Conservation (phyloP, 192 early-diverging fungal species). For the Gorgonomyces haynaldii region DNA sequence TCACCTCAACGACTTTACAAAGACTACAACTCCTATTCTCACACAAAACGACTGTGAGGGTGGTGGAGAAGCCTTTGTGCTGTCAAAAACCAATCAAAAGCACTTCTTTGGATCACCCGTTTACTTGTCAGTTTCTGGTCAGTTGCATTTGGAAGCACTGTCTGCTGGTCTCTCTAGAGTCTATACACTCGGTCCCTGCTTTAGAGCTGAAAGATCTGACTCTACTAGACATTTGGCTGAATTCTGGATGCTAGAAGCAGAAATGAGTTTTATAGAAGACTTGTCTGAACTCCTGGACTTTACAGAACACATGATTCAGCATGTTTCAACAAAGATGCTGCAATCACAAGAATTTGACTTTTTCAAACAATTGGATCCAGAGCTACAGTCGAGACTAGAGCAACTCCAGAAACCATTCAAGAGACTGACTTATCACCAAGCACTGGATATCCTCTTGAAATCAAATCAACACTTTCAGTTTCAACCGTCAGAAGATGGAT, state of each 20-base stretch:
- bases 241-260: constrained; percentile 92
- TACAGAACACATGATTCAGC: constrained; percentile 43
- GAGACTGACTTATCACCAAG: constrained; percentile 69
- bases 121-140: constrained; percentile 75
- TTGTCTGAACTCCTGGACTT: constrained; percentile 55
- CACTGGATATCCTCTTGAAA: constrained; percentile 53
- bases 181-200: constrained; percentile 70
- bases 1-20: constrained; percentile 54
- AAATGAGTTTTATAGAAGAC: constrained; percentile 59
- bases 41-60: constrained; percentile 85
- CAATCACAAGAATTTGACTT: constrained; percentile 29
- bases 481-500: constrained; percentile 55
- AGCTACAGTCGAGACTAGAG: constrained; percentile 24
- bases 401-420: constrained; percentile 41
- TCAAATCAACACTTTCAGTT: constrained; percentile 44
- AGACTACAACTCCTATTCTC: constrained; percentile 68
- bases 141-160: constrained; percentile 73
- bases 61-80: constrained; percentile 72
- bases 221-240: constrained; percentile 79
- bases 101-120: constrained; percentile 67
- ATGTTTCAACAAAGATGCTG: background rate
- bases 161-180: constrained; percentile 59
- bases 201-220: constrained; percentile 72
- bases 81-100: background rate
- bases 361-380: constrained; percentile 39